Base-by-base conservation (phyloP, 2,329 filamentous ascomycete species). In the Anisogramma anomala region DNA sequence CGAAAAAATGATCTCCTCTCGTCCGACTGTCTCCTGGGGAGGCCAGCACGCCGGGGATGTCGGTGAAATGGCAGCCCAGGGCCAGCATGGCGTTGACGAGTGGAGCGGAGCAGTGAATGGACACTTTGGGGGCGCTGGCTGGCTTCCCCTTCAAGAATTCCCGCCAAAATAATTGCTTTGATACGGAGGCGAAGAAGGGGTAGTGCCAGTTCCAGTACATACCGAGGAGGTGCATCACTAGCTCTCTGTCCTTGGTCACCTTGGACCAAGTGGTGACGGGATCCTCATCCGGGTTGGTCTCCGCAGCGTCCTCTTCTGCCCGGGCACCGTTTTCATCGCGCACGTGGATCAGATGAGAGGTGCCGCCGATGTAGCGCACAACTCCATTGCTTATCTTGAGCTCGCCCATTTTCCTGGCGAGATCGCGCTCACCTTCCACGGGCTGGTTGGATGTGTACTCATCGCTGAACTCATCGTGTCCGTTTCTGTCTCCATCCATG, bases 171-270 rank as follows among this genome's bases (percentile, higher is more conserved):
- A 94, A 66, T 27, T 72, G 78, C 58, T 85, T 93, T 10, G 88
- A 89, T 6, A 96, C 67, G 0, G 84, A 91, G 3, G 87, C 89
- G 59, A 96, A 98, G 62, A 91, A 96, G 14, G 87, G 81, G 60
- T 96, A 96, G 61, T 96, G 91, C 83, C 89, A 96, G 52, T 80
- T 86, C 63, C 96, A 96, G 63, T 98, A 98, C 84, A 96, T 88
- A 54, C 88, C 89, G 56, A 98, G 77, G 14, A 98, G 74, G 59
- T 95, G 89, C 13, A 79, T 74, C 51, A 95, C 78, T 33, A 94
- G 69, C 40, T 82, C 74, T 18, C 78, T 71, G 57, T 95, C 86
- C 37, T 77, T 69, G 1, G 86, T 94, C 33, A 94, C 86, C 13
- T 71, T 75, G 0, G 89, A 94, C 91, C 91, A 98, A 40, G 82